phyloP scores from a whole-genome alignment of 225 moss, liverwort and hornwort genomes.

The Neckera pumila region DNA sequence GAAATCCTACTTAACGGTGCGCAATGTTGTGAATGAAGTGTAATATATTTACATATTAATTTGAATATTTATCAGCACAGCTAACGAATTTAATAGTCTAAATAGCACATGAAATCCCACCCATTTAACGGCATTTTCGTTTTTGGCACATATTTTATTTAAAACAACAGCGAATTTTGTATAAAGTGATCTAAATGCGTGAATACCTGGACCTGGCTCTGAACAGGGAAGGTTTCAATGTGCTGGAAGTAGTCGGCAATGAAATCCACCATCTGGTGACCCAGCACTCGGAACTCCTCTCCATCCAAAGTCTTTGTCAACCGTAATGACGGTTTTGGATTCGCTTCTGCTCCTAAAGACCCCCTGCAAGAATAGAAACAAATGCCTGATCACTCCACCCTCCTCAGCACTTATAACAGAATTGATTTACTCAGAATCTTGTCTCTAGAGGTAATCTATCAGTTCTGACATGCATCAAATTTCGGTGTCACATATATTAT shows the following conservation, averaged over 20 bases:
- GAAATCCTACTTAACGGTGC: neutral
- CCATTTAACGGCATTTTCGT: neutral
- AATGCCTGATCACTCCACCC: neutral
- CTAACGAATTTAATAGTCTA: neutral
- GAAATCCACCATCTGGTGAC: conserved; percentile 64
- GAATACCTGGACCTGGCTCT: conserved; percentile 36
- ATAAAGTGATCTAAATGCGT: neutral
- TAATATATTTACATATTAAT: neutral
- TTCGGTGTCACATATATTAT: neutral
- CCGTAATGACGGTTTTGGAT: neutral
- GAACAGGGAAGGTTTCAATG: conserved; percentile 31
- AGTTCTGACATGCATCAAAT: neutral
- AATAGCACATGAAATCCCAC: neutral
- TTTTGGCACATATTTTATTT: neutral
- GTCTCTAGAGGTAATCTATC: neutral
- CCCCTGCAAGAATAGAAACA: neutral
- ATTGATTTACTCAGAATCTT: neutral
- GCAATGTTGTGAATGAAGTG: neutral
- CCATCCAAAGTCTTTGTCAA: neutral
- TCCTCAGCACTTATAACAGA: neutral
- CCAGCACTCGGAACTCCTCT: conserved; percentile 36
- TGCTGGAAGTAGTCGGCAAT: conserved; percentile 42
- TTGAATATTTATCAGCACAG: neutral
- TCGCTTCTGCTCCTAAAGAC: neutral
- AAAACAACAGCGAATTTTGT: too few species aligned